phyloP scores from a whole-genome alignment of 768 basidiomycete genomes.

The Vishniacozyma victoriae region DNA sequence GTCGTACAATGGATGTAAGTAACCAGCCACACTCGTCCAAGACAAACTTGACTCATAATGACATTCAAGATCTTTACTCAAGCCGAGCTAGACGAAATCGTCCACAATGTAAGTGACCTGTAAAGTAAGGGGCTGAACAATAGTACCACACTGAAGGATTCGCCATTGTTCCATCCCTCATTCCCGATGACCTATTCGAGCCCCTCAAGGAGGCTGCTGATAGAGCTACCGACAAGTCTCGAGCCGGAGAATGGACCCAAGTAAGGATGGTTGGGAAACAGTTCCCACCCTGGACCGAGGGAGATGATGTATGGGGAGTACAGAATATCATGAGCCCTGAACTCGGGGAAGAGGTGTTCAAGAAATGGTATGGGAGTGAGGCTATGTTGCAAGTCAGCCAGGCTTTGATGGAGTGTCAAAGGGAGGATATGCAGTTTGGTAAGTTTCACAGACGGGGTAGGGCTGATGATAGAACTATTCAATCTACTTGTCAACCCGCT shows the following conservation, averaged over 20 bases:
- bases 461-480: constrained; percentile 76
- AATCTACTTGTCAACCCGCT: constrained; percentile 68
- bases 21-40: no score
- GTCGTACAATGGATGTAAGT: no score
- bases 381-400: constrained; percentile 51
- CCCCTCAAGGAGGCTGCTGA: constrained; percentile 55
- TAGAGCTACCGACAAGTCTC: constrained; percentile 54
- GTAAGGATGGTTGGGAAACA: constrained; percentile 70
- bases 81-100: no score
- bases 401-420: constrained; percentile 56
- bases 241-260: constrained; percentile 60
- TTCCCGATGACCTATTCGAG: constrained; percentile 47
- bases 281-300: constrained; percentile 65
- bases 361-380: constrained; percentile 62
- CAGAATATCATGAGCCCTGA: constrained; percentile 78
- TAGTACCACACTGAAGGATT: constrained; percentile 63
- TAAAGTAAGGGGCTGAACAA: constrained; percentile 49
- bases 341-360: constrained; percentile 58
- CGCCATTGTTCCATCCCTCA: constrained; percentile 58
- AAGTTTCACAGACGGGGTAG: constrained; percentile 20
- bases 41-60: no score
- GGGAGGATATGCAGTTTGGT: constrained; percentile 69
- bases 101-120: no score
- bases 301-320: constrained; percentile 69
- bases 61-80: no score